Evolutionary conservation across 257 asterid genomes (phyloP).

Genomic region (Hygrophila difformis): DNA sequence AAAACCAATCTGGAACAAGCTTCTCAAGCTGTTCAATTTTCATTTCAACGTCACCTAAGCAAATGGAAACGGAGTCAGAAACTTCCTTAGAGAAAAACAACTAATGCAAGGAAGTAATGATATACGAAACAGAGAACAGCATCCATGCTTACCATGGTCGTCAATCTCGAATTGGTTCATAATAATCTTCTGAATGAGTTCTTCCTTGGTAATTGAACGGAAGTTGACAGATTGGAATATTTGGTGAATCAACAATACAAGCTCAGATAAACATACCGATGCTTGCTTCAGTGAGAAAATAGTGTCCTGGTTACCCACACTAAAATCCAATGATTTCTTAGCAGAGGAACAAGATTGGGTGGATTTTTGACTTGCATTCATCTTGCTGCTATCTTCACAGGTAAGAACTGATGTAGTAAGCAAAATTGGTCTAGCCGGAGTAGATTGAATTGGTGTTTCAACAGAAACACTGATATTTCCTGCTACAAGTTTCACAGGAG

Average conservation of each 20-base stretch:
- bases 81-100: not conserved
- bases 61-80: slow-evolving; percentile 14
- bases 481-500: slow-evolving; percentile 53
- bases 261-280: slow-evolving; percentile 39
- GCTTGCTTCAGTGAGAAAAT: slow-evolving; percentile 23
- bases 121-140: slow-evolving; percentile 9
- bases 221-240: slow-evolving; percentile 55
- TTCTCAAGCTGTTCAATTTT: slow-evolving; percentile 65
- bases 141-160: slow-evolving; percentile 39
- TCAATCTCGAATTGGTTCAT: slow-evolving; percentile 55
- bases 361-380: slow-evolving; percentile 28
- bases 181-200: slow-evolving; percentile 77
- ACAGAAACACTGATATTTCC: slow-evolving; percentile 27
- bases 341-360: slow-evolving; percentile 38
- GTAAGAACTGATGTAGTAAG: slow-evolving; percentile 37
- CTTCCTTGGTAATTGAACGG: slow-evolving; percentile 69
- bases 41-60: slow-evolving; percentile 53
- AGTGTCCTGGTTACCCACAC: slow-evolving; percentile 26
- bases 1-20: slow-evolving; percentile 81
- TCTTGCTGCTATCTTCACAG: slow-evolving; percentile 52
- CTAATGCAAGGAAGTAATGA: not conserved
- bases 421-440: slow-evolving; percentile 55
- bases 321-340: slow-evolving; percentile 62
- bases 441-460: slow-evolving; percentile 61
- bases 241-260: slow-evolving; percentile 47